A percentile compares a stretch with the other conserved stretches of the same genome.
Conservation (phyloP, 1,139 yeast genomes). For the Wickerhamiella infanticola region DNA sequence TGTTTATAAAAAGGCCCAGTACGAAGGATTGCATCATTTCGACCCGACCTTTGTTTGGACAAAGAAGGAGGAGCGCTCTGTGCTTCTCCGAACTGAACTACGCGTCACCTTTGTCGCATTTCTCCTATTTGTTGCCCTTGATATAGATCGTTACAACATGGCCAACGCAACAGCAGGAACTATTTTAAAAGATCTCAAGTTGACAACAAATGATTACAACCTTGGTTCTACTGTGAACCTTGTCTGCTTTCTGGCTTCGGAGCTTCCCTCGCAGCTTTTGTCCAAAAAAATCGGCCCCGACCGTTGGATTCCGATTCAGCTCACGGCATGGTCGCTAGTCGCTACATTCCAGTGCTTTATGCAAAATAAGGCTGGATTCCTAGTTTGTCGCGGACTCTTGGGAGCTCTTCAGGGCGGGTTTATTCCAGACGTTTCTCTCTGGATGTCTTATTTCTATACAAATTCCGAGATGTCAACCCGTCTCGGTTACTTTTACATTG, state of each 20-base stretch:
- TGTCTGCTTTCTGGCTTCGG: constrained; percentile 33
- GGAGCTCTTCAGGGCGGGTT: constrained; percentile 42
- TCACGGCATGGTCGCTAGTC: constrained; percentile 36
- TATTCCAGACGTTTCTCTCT: constrained; percentile 36
- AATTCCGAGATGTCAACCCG: constrained; percentile 33
- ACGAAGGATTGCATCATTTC: constrained; percentile 32
- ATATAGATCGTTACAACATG: constrained; percentile 38
- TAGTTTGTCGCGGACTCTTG: constrained; percentile 30
- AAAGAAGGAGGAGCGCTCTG: constrained; percentile 28
- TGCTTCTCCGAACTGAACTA: constrained; percentile 31
- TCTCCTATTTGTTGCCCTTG: constrained; percentile 35
- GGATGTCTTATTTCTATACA: constrained; percentile 41
- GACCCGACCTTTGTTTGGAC: constrained; percentile 38
- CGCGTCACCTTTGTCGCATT: constrained; percentile 33
- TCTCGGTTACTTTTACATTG: constrained; percentile 30
- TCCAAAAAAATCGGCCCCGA: constrained; percentile 41
- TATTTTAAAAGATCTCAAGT: constrained; percentile 29
- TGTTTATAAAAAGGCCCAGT: constrained; percentile 29
- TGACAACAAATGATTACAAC: constrained; percentile 37
- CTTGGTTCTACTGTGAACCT: constrained; percentile 32
- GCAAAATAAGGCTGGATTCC: constrained; percentile 26
- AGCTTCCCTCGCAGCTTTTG: constrained; percentile 39
- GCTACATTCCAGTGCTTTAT: constrained; percentile 33
- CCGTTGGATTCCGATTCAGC: constrained; percentile 38
- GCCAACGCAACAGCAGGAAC: constrained; percentile 37